These are phyloP conservation scores for Sporothrix pallida DNA, from an alignment of 2,329 filamentous ascomycete genomes.

Conservation along the genomic window DNA sequence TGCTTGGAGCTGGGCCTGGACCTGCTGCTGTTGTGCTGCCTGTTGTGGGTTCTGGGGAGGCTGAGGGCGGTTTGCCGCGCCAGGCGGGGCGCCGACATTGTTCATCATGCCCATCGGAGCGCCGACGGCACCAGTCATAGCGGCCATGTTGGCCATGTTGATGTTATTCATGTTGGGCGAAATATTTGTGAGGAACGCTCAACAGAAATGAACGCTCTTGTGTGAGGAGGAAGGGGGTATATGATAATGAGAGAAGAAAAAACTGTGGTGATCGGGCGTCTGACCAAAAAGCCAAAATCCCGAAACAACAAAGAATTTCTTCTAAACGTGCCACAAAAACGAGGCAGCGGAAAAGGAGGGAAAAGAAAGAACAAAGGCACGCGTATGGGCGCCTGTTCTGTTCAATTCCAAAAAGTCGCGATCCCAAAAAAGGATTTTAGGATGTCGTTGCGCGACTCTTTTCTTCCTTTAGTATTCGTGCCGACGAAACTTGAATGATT, in stretches of 20 bases:
- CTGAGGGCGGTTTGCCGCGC: slow-evolving; percentile 43
- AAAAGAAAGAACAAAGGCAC: slow-evolving; percentile 15
- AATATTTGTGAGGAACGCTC: background rate
- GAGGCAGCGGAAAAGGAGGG: background rate
- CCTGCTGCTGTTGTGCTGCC: slow-evolving; percentile 32
- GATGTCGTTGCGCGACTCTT: background rate
- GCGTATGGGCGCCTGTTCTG: slow-evolving; percentile 2
- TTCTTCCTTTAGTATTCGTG: background rate
- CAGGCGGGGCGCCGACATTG: slow-evolving; percentile 53
- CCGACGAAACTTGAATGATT: slow-evolving; percentile 38
- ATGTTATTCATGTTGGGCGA: slow-evolving; percentile 62
- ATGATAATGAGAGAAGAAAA: background rate
- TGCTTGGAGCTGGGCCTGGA: slow-evolving; percentile 31
- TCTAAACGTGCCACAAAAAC: slow-evolving; percentile 14
- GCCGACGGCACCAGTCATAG: slow-evolving; percentile 71
- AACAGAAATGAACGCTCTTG: background rate
- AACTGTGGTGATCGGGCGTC: background rate
- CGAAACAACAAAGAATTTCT: background rate
- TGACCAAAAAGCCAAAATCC: background rate
- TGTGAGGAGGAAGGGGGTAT: background rate
- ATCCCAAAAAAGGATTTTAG: background rate
- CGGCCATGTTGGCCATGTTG: slow-evolving; percentile 72
- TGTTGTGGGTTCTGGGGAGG: slow-evolving; percentile 42
- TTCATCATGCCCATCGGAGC: slow-evolving; percentile 71
- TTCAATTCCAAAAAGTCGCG: slow-evolving; percentile 12